Base-by-base conservation (phyloP, 2,329 filamentous ascomycete genomes). In the Sarocladium kiliense region DNA sequence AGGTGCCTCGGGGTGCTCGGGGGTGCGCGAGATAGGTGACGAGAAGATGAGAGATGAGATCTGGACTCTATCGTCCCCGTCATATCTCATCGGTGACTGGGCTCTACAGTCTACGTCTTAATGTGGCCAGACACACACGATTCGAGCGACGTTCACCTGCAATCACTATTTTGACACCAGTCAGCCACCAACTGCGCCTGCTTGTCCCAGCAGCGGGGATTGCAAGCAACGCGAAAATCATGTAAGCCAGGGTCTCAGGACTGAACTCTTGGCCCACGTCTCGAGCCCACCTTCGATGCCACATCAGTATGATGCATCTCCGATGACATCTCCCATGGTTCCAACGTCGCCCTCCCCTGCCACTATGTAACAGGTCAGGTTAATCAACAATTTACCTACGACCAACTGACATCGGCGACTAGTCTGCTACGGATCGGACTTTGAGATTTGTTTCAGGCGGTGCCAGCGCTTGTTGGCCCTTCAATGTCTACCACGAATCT, bases 61-160 rank as follows among this genome's bases (percentile, higher is more conserved):
- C 30, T 49, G 12, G 39, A 18, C n/a, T 44, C n/a, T 14, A 23
- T 44, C 23, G 11, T 14, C 44, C 21, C 9, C 25, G 23, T 32
- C 25, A 49, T 27, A 49, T 49, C 44, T 49, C 44, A 49, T 49
- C 44, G 39, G 39, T 44, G 39, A 18, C 39, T 44, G n/a, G 39
- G 19, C 39, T 21, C 19, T 23, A 44, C 18, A 44, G 39, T 44
- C 39, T 44, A 44, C n/a, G 18, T 9, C 21, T 44, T 18, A 18
- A 44, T 18, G 19, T 44, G 39, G 39, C 18, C 7, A 3, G 12
- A 9, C 39, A 44, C 18, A 44, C 19, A 19, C 39, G n/a, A n/a
- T 18, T 18, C 19, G 18, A 21, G 3, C 23, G n/a, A 44, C 39
- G 19, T 44, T 39, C 36, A 9, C 12, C n/a, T n/a, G n/a, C n/a